Evolutionary conservation across 129 eudicot genomes (phyloP).

Genomic region (Tagetes patula): DNA sequence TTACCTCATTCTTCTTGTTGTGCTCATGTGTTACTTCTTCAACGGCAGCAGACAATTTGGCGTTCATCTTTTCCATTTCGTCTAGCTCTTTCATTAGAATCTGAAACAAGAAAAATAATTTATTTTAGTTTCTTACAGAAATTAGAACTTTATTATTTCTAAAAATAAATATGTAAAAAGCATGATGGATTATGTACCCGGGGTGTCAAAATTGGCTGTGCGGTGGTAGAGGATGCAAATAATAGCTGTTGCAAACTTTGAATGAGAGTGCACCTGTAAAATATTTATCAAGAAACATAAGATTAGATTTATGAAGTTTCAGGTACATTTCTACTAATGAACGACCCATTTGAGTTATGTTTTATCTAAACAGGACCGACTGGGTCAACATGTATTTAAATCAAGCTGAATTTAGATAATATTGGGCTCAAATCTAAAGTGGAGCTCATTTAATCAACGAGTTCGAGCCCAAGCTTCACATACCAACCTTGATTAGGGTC

Average conservation of each 20-base stretch:
- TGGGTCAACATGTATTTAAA: neutral
- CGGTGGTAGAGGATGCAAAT: constrained; percentile 97
- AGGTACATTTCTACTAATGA: neutral
- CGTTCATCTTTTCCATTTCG: constrained; percentile 88
- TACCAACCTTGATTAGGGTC: neutral
- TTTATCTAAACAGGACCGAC: neutral
- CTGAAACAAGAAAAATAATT: constrained; percentile 31
- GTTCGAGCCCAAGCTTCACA: neutral
- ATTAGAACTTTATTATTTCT: neutral
- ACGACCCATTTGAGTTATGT: neutral
- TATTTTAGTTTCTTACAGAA: neutral
- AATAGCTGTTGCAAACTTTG: constrained; percentile 90
- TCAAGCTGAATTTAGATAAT: neutral
- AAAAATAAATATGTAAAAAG: neutral
- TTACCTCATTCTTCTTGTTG: constrained; percentile 94
- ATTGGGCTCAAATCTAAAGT: neutral
- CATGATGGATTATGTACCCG: constrained; percentile 50
- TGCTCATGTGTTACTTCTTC: constrained; percentile 96
- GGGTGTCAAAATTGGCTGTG: constrained; percentile 88
- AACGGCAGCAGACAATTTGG: constrained; percentile 77
- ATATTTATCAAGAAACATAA: constrained; percentile 14
- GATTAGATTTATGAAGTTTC: neutral
- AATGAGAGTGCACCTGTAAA: constrained; percentile 80
- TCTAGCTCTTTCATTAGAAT: constrained; percentile 82
- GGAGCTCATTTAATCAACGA: neutral